Evolutionary conservation across 192 early-diverging fungal genomes (phyloP), one percentile per base, ranked within the genome.

Genomic region (Linnemannia hyalina): DNA sequence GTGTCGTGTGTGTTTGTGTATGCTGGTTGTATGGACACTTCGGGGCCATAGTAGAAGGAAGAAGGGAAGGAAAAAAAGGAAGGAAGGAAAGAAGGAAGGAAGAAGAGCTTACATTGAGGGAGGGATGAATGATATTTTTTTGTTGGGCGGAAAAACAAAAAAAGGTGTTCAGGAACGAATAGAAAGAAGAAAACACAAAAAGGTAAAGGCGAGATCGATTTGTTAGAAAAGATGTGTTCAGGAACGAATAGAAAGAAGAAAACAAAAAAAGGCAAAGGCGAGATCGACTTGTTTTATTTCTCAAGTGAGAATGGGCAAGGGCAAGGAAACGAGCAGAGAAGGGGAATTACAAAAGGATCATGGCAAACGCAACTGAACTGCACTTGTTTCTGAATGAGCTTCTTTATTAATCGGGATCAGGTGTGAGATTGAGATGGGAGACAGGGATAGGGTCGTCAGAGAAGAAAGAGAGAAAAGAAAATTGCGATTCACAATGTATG

Each of bases 61-160:
- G 23, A 26, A 9, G n/a, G 3, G 1, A 22, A 6, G 3, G 52
- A 22, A n/a, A 6, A 8, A 60, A 7, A 9, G 9, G 9, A 32
- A 26, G 26, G 26, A 65, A 32, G 8, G 29, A 9, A 57, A 3
- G 1, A 22, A 6, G 3, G 52, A 22, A n/a, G 23, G n/a, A 60
- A n/a, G n/a, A n/a, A 52, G 49, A 52, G 60, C 60, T 65, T 65
- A 65, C 60, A 60, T 60, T 8, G 60, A 32, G 60, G 60, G 60
- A 11, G 6, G 60, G 26, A 65, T 65, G 11, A 11, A 65, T 32
- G 60, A 29, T 32, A 32, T 65, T 32, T 20, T 52, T 52, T 35
- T 65, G 60, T 65, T 32, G 13, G 26, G 0, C 55, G 23, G 5
- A 23, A 55, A 55, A n/a, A 22, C 8, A 60, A 11, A 32, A 32